A percentile compares a stretch with the other conserved stretches of the same genome.
phyloP scores from a whole-genome alignment of 1,139 yeast genomes.

The Spencermartinsiella ligniputridi region DNA sequence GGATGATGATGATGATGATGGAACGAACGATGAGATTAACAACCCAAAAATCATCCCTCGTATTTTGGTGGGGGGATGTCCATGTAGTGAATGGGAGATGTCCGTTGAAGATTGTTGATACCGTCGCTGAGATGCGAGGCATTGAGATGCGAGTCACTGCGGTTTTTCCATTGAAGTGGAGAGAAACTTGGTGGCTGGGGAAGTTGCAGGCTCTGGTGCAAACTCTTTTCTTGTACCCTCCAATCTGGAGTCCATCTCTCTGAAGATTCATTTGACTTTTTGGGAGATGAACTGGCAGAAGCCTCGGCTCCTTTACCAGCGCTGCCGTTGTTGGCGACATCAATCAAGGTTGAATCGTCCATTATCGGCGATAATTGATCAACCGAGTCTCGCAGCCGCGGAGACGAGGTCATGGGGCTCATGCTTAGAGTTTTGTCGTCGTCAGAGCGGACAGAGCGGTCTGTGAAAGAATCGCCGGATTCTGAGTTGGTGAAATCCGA shows the following conservation, averaged over 20 bases:
- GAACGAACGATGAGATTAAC: not conserved
- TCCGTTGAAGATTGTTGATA: too few relatives aligned
- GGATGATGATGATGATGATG: not conserved
- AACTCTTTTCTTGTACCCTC: not conserved
- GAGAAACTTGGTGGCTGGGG: not conserved
- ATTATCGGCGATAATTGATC: not conserved
- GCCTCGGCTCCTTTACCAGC: not conserved
- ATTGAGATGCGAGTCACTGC: not conserved
- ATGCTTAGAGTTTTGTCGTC: not conserved
- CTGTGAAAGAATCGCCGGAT: not conserved
- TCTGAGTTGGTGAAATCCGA: not conserved
- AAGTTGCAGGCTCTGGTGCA: not conserved
- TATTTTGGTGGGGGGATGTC: not conserved
- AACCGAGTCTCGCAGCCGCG: not conserved
- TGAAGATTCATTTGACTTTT: not conserved
- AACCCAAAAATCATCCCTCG: not conserved
- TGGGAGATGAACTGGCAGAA: not conserved
- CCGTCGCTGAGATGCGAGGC: constrained; percentile 1
- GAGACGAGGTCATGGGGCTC: not conserved
- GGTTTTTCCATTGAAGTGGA: not conserved
- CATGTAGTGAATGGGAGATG: constrained; percentile 4
- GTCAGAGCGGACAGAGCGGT: not conserved
- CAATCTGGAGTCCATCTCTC: not conserved
- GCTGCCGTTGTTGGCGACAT: not conserved
- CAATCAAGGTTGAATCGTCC: not conserved